Conservation (phyloP, 2,329 filamentous ascomycete species). For the Penicillium sp. region DNA sequence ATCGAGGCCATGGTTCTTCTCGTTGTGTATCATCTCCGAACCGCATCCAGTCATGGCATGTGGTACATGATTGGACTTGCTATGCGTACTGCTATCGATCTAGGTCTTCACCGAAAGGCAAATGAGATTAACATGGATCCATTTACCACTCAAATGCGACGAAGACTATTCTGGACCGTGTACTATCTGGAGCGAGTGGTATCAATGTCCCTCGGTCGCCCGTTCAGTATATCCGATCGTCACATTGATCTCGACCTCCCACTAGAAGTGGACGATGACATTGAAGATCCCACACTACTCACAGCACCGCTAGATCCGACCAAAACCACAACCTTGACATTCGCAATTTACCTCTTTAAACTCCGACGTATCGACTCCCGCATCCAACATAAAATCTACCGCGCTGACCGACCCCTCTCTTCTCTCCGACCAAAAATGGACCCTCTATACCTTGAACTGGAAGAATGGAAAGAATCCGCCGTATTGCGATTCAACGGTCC, state of each 20-base stretch:
- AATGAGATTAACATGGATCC: conserved; percentile 45
- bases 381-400: conserved; percentile 55
- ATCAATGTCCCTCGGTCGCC: conserved; percentile 53
- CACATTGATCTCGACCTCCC: conserved; percentile 54
- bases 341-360: conserved; percentile 47
- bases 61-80: conserved; percentile 58
- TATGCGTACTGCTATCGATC: conserved; percentile 55
- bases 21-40: conserved; percentile 54
- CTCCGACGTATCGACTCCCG: conserved; percentile 51
- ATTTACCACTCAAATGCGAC: conserved; percentile 47
- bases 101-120: conserved; percentile 52
- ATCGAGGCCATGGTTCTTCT: conserved; percentile 55
- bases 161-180: conserved; percentile 54
- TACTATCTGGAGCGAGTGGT: conserved; percentile 53
- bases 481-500: conserved; percentile 35
- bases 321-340: conserved; percentile 41
- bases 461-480: conserved; percentile 49
- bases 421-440: conserved; percentile 51
- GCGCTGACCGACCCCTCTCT: conserved; percentile 49
- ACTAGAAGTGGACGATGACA: conserved; percentile 45
- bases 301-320: conserved; percentile 30
- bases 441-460: conserved; percentile 46
- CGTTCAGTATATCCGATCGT: conserved; percentile 52
- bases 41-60: conserved; percentile 51
- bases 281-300: conserved; percentile 40